These are phyloP conservation scores for Collybia mongolica DNA, from an alignment of 768 basidiomycete species.

Conservation along the genomic window DNA sequence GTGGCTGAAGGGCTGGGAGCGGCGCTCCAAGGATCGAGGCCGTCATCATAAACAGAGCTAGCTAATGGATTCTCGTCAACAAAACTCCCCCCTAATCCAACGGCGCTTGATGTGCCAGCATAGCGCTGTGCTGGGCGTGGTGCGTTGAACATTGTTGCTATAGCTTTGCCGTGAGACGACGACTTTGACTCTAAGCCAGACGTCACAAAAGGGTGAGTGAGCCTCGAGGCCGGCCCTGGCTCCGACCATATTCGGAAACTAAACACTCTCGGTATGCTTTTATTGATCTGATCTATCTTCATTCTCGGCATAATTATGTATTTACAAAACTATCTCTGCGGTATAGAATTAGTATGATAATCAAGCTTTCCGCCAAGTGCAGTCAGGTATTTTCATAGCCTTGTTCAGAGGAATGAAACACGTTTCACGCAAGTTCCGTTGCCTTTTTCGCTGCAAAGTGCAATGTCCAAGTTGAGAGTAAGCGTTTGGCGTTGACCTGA, in stretches of 20 bases:
- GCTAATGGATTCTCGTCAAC: conserved; percentile 77
- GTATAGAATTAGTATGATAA: conserved; percentile 7
- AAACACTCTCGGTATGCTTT: no score
- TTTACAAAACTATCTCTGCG: conserved; percentile 10
- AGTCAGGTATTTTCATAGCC: not conserved
- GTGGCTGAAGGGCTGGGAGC: conserved; percentile 72
- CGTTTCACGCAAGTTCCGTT: conserved; percentile 30
- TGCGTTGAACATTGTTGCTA: conserved; percentile 74
- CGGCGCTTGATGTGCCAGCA: conserved; percentile 46
- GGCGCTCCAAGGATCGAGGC: conserved; percentile 79
- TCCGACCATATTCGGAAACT: not conserved
- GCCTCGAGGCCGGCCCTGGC: not conserved
- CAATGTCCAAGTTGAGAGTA: conserved; percentile 90
- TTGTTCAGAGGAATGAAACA: not conserved
- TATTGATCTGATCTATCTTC: conserved; percentile 2
- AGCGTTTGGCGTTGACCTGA: conserved; percentile 77
- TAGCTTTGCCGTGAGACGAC: not conserved
- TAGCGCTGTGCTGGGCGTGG: conserved; percentile 76
- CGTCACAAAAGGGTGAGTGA: not conserved
- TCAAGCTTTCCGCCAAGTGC: not conserved
- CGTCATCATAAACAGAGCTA: conserved; percentile 75
- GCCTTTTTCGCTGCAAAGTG: conserved; percentile 83
- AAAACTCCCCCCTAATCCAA: conserved; percentile 66
- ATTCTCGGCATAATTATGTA: conserved; percentile 7
- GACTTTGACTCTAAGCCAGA: not conserved